phyloP scores from a whole-genome alignment of 2,329 filamentous ascomycete genomes.

The Aspergillus caelatus region DNA sequence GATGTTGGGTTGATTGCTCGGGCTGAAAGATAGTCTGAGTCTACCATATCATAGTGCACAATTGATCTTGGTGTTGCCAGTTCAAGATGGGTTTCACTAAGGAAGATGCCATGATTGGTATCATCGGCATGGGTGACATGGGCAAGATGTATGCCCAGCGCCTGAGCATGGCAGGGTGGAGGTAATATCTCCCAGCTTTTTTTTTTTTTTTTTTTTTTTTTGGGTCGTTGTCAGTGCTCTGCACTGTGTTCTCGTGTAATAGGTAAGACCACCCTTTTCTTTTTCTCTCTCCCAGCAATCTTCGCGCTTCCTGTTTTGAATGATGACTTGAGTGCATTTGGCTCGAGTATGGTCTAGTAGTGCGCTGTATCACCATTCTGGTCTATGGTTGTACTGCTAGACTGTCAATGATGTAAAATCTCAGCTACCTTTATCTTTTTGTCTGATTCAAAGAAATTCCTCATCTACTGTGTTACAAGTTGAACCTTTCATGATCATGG shows the following conservation, averaged over 20 bases:
- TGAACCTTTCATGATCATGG: constrained; percentile 10
- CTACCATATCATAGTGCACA: background rate
- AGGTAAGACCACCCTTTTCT: constrained; percentile 28
- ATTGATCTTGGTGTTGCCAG: background rate
- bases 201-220: no score
- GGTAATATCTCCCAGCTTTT: constrained; percentile 48
- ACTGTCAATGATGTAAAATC: constrained; percentile 97
- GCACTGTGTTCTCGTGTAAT: constrained; percentile 30
- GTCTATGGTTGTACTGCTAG: constrained; percentile 58
- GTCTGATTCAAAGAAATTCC: constrained; percentile 69
- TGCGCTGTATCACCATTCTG: constrained; percentile 73
- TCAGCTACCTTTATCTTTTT: constrained; percentile 94
- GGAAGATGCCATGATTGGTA: constrained; percentile 78
- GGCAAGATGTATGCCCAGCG: constrained; percentile 95
- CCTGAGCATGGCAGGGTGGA: constrained; percentile 92
- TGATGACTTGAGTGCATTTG: constrained; percentile 99
- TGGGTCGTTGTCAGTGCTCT: constrained; percentile 4
- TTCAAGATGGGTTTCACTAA: constrained; percentile 44
- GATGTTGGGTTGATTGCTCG: background rate
- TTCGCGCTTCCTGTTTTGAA: constrained; percentile 41
- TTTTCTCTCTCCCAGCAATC: constrained; percentile 3
- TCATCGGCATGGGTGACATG: constrained; percentile 99
- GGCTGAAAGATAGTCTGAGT: background rate
- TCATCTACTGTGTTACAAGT: background rate
- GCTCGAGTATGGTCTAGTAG: constrained; percentile 88